phyloP scores from a whole-genome alignment of 176 grass and related monocot genomes.

The Puccinellia tenuiflora region DNA sequence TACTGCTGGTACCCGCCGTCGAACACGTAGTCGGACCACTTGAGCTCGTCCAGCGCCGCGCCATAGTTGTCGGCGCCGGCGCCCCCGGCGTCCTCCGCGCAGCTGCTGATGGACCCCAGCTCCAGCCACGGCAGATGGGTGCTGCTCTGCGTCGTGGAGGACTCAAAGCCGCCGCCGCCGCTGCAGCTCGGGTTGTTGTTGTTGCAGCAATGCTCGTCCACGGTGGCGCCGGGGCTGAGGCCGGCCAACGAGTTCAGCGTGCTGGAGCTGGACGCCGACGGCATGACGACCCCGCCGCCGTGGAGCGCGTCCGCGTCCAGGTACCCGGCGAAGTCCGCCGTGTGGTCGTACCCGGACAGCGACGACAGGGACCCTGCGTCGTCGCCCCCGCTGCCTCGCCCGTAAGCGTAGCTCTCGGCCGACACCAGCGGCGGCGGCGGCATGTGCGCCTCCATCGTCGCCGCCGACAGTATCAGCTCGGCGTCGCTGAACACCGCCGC shows the following conservation, averaged over 20 bases:
- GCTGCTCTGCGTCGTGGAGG: neutral
- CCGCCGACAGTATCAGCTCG: conserved; percentile 42
- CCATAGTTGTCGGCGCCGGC: conserved; percentile 29
- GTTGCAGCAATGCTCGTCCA: conserved; percentile 28
- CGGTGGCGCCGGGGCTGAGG: conserved; percentile 33
- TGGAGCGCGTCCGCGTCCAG: conserved; percentile 15
- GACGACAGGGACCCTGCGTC: conserved; percentile 30
- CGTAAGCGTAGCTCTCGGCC: conserved; percentile 37
- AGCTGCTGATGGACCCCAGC: conserved; percentile 24
- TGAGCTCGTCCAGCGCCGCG: conserved; percentile 50
- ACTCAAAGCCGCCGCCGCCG: conserved; percentile 28
- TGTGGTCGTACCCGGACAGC: conserved; percentile 27
- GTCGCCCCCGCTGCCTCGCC: neutral
- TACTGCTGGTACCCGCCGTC: conserved; percentile 32
- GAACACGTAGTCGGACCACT: conserved; percentile 58
- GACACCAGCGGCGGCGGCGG: neutral
- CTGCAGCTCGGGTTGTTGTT: conserved; percentile 7
- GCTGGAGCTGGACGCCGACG: conserved; percentile 47
- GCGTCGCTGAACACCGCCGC: conserved; percentile 37
- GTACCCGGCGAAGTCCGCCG: conserved; percentile 20
- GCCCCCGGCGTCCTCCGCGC: neutral
- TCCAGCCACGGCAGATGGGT: conserved; percentile 35
- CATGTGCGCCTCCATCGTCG: neutral
- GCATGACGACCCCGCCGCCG: neutral
- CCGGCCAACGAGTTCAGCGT: conserved; percentile 43